Conservation (phyloP, 148 eudicot genomes). For the Rhododendron williamsianum region DNA sequence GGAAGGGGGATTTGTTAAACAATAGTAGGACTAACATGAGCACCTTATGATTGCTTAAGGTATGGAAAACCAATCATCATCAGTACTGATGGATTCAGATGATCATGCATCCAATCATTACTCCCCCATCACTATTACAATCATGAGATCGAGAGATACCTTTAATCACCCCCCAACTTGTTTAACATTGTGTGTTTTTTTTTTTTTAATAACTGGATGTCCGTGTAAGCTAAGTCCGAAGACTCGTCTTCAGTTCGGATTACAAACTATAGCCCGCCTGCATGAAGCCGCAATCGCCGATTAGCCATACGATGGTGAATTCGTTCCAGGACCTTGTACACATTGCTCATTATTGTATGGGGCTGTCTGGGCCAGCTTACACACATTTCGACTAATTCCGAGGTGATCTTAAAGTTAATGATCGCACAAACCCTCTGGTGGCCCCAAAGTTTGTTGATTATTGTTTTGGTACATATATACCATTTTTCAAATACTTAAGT, state of each 20-base stretch:
- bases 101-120: constrained; percentile 11
- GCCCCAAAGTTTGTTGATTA: no score
- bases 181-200: not conserved
- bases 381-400: not conserved
- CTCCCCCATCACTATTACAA: constrained; percentile 4
- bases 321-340: no score
- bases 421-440: no score
- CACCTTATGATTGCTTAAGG: constrained; percentile 14
- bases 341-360: no score
- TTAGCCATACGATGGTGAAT: no score
- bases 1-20: not conserved
- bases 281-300: no score
- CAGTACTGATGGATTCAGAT: not conserved
- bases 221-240: not conserved
- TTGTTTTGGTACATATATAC: not conserved
- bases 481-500: not conserved
- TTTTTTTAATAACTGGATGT: no score
- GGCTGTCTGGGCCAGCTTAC: no score
- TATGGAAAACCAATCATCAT: constrained; percentile 9
- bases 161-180: not conserved
- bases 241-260: no score
- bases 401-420: not conserved
- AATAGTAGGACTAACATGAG: not conserved
- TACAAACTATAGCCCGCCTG: no score
- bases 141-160: not conserved